phyloP scores from a whole-genome alignment of 192 early-diverging fungal species.

The Backusella tarrabulga region DNA sequence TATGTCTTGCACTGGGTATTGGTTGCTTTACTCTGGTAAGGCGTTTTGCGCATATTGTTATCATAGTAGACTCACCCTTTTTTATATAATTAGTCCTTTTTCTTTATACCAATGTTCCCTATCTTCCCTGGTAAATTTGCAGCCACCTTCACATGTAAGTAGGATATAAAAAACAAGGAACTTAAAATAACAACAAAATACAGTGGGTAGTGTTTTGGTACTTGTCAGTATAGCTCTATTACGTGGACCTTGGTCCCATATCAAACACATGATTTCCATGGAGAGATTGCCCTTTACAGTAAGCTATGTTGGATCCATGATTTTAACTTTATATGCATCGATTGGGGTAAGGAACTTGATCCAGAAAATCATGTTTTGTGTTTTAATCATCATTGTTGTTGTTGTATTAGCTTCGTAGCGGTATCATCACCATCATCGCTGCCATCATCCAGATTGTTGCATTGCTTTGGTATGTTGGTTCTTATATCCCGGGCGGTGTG shows the following conservation, averaged over 20 bases:
- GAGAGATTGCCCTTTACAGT: slow-evolving; percentile 81
- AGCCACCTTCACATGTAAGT: slow-evolving; percentile 73
- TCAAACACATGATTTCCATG: slow-evolving; percentile 73
- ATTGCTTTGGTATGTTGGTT: slow-evolving; percentile 72
- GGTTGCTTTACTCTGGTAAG: slow-evolving; percentile 40
- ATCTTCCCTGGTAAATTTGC: slow-evolving; percentile 76
- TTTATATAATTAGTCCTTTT: slow-evolving; percentile 40
- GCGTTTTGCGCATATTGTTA: background rate
- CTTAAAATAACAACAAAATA: background rate
- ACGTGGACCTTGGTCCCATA: slow-evolving; percentile 77
- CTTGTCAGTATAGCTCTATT: slow-evolving; percentile 65
- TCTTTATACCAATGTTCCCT: slow-evolving; percentile 62
- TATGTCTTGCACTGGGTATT: slow-evolving; percentile 46
- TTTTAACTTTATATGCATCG: slow-evolving; percentile 82
- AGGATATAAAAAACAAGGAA: background rate
- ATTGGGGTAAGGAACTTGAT: slow-evolving; percentile 55
- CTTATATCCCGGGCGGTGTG: slow-evolving; percentile 78
- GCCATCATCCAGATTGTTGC: slow-evolving; percentile 78
- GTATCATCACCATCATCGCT: slow-evolving; percentile 76
- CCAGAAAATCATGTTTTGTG: background rate
- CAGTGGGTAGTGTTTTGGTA: slow-evolving; percentile 47
- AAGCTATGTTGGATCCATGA: slow-evolving; percentile 80
- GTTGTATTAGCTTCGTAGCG: slow-evolving; percentile 46
- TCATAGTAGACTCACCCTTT: background rate
- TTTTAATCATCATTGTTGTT: background rate